These are phyloP conservation scores for Salvia rosmarinus DNA, from an alignment of 257 asterid species.

Conservation along the genomic window DNA sequence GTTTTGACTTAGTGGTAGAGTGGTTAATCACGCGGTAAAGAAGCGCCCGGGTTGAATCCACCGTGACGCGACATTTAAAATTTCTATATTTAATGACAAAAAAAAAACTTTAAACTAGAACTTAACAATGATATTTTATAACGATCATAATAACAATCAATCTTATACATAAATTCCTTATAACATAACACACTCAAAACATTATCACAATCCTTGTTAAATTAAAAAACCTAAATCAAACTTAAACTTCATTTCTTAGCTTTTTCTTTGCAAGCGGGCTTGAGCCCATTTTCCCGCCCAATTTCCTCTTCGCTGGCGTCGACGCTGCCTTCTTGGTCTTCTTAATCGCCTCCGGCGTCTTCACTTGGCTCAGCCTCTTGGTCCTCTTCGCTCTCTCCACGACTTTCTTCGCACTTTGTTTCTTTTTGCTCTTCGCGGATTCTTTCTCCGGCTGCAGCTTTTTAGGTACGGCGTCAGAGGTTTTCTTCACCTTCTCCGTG, in stretches of 20 bases:
- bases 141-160: no score
- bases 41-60: no score
- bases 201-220: background rate
- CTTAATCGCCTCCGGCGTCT: slow-evolving; percentile 59
- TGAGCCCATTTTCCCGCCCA: slow-evolving; percentile 17
- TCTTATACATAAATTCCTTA: background rate
- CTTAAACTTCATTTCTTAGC: slow-evolving; percentile 32
- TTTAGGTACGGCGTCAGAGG: slow-evolving; percentile 5
- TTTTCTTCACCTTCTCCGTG: slow-evolving; percentile 34
- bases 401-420: slow-evolving; percentile 9
- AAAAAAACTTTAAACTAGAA: no score
- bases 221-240: background rate
- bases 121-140: no score
- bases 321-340: slow-evolving; percentile 27
- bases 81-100: no score
- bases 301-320: slow-evolving; percentile 32
- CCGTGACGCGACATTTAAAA: no score
- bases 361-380: slow-evolving; percentile 57
- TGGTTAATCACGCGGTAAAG: no score
- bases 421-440: background rate
- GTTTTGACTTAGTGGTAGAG: no score
- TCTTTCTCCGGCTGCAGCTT: slow-evolving; percentile 6
- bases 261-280: slow-evolving; percentile 36
- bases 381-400: slow-evolving; percentile 48
- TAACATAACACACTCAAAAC: background rate